Evolutionary conservation across 2,329 filamentous ascomycete species (phyloP).

Genomic region (Aspergillus brasiliensis): DNA sequence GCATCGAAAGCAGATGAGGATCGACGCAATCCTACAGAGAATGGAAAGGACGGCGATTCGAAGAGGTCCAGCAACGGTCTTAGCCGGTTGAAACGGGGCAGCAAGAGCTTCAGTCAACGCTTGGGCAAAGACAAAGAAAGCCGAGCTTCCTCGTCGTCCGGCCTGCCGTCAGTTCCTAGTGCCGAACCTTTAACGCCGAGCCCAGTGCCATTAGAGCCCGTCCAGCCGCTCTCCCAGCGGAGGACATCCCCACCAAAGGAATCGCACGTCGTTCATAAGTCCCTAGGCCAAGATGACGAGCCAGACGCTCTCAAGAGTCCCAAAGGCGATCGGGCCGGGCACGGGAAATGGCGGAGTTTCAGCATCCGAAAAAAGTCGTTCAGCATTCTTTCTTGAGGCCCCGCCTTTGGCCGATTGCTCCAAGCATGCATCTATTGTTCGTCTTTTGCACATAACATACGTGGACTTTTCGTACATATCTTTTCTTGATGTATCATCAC

Average conservation of each 20-base stretch:
- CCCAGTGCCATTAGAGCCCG: conserved; percentile 16
- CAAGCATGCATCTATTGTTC: conserved; percentile 11
- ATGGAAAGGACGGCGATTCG: conserved; percentile 47
- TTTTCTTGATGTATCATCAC: conserved; percentile 35
- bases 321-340: conserved; percentile 21
- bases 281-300: conserved; percentile 21
- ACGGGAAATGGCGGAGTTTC: conserved; percentile 44
- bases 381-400: conserved; percentile 33
- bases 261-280: conserved; percentile 8
- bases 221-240: conserved; percentile 4
- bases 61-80: conserved; percentile 51
- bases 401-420: background rate
- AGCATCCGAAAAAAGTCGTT: conserved; percentile 49
- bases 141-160: conserved; percentile 32
- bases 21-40: conserved; percentile 35
- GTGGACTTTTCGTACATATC: conserved; percentile 24
- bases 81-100: conserved; percentile 68
- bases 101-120: conserved; percentile 77
- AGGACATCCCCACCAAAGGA: background rate
- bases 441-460: conserved; percentile 31
- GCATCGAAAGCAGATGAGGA: conserved; percentile 60
- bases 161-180: conserved; percentile 23
- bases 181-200: conserved; percentile 21
- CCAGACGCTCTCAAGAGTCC: conserved; percentile 23
- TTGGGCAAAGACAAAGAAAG: conserved; percentile 52